These are phyloP conservation scores for Odonthalia washingtoniensis DNA, from an alignment of 31 red algal species.

Conservation along the genomic window DNA sequence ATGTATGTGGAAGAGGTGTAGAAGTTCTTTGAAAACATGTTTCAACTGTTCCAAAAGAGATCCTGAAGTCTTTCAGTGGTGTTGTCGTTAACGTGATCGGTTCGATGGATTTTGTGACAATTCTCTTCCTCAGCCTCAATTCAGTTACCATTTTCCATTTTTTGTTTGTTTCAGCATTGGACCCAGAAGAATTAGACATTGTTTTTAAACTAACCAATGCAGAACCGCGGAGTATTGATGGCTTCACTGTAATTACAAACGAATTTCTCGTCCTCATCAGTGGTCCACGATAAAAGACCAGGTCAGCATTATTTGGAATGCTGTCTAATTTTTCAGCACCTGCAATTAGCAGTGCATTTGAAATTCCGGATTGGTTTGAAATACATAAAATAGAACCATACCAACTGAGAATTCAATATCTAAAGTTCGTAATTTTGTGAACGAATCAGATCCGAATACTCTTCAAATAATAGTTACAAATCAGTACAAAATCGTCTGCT, in stretches of 20 bases:
- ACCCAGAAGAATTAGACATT: too few species aligned
- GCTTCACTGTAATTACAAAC: conserved; percentile 62
- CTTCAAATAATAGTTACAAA: conserved; percentile 62
- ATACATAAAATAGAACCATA: conserved; percentile 73
- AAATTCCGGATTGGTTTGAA: conserved; percentile 61
- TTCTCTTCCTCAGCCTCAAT: too few species aligned
- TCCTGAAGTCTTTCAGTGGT: too few species aligned
- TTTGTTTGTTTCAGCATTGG: too few species aligned
- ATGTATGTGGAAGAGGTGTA: too few species aligned
- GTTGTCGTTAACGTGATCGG: too few species aligned
- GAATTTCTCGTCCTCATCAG: conserved; percentile 82
- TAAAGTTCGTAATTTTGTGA: conserved; percentile 47
- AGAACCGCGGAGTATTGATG: too few species aligned
- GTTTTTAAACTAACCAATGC: too few species aligned
- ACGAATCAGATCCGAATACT: conserved; percentile 67
- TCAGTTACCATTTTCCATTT: too few species aligned
- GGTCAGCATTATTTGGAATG: conserved; percentile 61
- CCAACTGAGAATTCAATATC: conserved; percentile 56
- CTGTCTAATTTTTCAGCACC: conserved; percentile 42
- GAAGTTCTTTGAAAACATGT: too few species aligned
- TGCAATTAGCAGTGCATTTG: conserved; percentile 51
- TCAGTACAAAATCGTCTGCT: conserved; percentile 33
- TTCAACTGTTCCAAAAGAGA: too few species aligned
- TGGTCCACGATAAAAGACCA: conserved; percentile 66
- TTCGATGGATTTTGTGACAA: too few species aligned